Percentiles rank a stretch among this genome's conserved stretches.
Evolutionary conservation across 768 basidiomycete genomes (phyloP).

Genomic region (Mycena capillaripes): DNA sequence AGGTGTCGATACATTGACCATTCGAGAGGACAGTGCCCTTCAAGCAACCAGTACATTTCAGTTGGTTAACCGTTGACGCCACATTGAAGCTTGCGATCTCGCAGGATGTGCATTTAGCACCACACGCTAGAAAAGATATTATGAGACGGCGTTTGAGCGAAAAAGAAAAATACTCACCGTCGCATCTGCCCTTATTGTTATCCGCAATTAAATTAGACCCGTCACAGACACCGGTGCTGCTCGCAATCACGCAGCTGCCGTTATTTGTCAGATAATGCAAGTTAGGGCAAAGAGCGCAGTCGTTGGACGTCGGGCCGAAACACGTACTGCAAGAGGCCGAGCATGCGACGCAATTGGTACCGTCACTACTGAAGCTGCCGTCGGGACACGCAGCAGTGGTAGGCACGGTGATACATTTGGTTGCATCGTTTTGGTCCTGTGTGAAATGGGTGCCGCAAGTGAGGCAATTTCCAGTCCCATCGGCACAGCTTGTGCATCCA

Average conservation of each 20-base stretch:
- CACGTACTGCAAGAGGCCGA: constrained; percentile 81
- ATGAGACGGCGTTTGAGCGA: constrained; percentile 59
- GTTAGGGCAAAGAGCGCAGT: constrained; percentile 78
- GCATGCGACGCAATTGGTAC: constrained; percentile 68
- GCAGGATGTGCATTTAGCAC: constrained; percentile 86
- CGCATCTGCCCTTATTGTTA: constrained; percentile 86
- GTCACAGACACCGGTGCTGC: constrained; percentile 79
- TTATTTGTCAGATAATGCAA: constrained; percentile 73
- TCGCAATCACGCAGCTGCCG: constrained; percentile 79
- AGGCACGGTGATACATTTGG: constrained; percentile 71
- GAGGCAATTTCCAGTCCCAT: constrained; percentile 77
- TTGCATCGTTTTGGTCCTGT: constrained; percentile 73
- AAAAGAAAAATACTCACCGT: constrained; percentile 70
- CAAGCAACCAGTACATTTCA: constrained; percentile 84
- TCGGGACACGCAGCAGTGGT: constrained; percentile 71
- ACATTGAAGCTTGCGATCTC: constrained; percentile 78
- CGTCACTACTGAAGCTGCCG: constrained; percentile 72
- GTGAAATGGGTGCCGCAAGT: constrained; percentile 76
- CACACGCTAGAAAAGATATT: constrained; percentile 79
- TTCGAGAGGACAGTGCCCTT: constrained; percentile 81
- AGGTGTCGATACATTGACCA: constrained; percentile 77
- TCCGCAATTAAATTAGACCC: constrained; percentile 82
- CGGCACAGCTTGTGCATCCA: constrained; percentile 80
- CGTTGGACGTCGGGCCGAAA: constrained; percentile 74
- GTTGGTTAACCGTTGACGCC: constrained; percentile 73